These are phyloP conservation scores for Mycena vulgaris DNA, from an alignment of 768 basidiomycete species.

Conservation along the genomic window DNA sequence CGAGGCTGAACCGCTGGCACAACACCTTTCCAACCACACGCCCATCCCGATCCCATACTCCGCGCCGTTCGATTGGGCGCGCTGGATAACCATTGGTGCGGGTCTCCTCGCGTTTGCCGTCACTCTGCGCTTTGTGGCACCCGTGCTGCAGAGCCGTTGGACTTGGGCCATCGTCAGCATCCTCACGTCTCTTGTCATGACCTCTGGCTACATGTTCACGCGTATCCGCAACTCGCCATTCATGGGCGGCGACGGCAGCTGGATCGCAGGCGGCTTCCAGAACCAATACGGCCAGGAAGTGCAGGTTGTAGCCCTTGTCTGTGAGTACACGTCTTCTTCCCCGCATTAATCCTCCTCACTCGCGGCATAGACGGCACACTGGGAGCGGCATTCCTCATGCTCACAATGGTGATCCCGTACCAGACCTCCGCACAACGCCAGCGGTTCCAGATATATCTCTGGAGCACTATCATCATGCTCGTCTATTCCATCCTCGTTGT, in stretches of 20 bases:
- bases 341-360: conserved; percentile 25
- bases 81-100: conserved; percentile 62
- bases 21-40: conserved; percentile 81
- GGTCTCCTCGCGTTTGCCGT: conserved; percentile 65
- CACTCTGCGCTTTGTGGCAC: conserved; percentile 71
- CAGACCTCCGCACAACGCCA: conserved; percentile 82
- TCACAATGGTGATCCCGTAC: conserved; percentile 86
- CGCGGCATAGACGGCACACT: conserved; percentile 82
- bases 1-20: conserved; percentile 81
- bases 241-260: conserved; percentile 72
- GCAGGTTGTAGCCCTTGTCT: conserved; percentile 87
- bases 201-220: conserved; percentile 96
- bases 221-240: conserved; percentile 89
- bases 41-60: conserved; percentile 87
- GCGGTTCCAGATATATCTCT: conserved; percentile 90
- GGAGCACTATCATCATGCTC: conserved; percentile 85
- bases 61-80: conserved; percentile 82
- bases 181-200: conserved; percentile 84
- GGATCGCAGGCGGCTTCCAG: conserved; percentile 92
- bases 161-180: conserved; percentile 78
- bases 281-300: conserved; percentile 96
- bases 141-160: conserved; percentile 82
- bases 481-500: conserved; percentile 91
- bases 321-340: conserved; percentile 64
- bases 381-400: conserved; percentile 82